Percentiles rank a stretch among this genome's conserved stretches.
Evolutionary conservation across 139 green algal species (phyloP).

Genomic region (Limnomonas spitsbergensis): DNA sequence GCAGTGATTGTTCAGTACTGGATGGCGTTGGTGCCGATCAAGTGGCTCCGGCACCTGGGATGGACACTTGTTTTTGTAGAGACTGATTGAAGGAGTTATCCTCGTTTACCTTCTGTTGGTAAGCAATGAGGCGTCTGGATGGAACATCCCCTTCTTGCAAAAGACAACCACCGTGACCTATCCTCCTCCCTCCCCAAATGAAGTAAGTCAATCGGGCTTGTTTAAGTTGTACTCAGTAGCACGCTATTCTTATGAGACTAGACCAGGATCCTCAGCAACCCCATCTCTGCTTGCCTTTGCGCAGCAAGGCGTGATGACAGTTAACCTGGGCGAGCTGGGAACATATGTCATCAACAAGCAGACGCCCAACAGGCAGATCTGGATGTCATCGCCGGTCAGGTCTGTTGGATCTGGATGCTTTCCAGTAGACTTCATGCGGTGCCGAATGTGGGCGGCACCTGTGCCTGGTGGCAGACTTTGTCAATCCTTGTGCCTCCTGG

Average conservation of each 20-base stretch:
- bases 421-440: not conserved
- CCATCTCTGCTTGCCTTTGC: not conserved
- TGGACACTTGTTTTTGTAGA: not conserved
- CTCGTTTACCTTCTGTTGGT: not conserved
- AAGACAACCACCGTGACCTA: no score
- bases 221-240: not conserved
- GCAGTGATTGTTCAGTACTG: not conserved
- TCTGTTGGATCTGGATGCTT: constrained; percentile 15
- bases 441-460: not conserved
- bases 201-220: not conserved
- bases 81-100: not conserved
- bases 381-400: constrained; percentile 91
- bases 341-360: constrained; percentile 99
- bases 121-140: no score
- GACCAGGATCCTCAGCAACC: no score
- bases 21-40: not conserved
- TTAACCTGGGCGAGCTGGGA: constrained; percentile 69
- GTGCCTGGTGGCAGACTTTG: not conserved
- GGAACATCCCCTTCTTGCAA: not conserved
- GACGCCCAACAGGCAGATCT: constrained; percentile 93
- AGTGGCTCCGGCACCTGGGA: not conserved
- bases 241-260: not conserved
- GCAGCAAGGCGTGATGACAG: constrained; percentile 82
- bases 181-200: not conserved
- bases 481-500: no score